Percentiles rank a stretch among this genome's conserved stretches.
Evolutionary conservation across 1,284 basidiomycete species (phyloP).

Genomic region (Moesziomyces antarcticus): DNA sequence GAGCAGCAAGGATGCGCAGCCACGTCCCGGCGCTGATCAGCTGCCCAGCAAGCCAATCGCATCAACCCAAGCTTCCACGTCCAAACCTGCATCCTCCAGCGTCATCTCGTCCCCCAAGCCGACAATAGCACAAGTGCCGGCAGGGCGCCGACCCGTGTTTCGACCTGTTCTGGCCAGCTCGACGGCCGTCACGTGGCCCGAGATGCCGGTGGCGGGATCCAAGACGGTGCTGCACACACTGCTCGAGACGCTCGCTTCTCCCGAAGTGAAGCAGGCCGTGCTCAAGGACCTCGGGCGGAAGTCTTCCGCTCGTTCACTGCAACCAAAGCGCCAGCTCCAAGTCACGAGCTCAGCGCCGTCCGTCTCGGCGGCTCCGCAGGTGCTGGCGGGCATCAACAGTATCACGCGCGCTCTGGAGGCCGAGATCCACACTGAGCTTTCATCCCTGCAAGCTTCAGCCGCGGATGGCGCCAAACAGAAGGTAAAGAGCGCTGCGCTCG

Average conservation of each 20-base stretch:
- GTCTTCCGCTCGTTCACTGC: neutral
- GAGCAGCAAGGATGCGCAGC: constrained; percentile 5
- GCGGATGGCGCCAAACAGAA: constrained; percentile 8
- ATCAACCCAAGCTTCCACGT: neutral
- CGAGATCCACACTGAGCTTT: constrained; percentile 21
- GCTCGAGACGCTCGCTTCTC: constrained; percentile 29
- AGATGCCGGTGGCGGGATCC: constrained; percentile 39
- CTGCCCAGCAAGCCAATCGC: neutral
- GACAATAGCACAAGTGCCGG: constrained; percentile 11
- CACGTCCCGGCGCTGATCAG: neutral
- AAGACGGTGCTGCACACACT: constrained; percentile 46
- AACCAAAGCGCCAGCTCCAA: neutral
- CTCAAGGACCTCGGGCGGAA: constrained; percentile 20
- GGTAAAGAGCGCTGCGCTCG: neutral
- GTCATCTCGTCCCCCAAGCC: neutral
- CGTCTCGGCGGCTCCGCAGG: constrained; percentile 5
- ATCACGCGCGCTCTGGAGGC: constrained; percentile 34
- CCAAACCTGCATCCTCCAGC: neutral
- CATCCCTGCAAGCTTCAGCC: neutral
- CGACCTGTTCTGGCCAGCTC: constrained; percentile 47
- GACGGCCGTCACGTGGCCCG: constrained; percentile 45
- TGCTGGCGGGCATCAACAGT: constrained; percentile 42
- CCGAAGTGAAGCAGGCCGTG: constrained; percentile 11
- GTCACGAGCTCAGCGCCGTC: neutral
- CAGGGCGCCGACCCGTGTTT: constrained; percentile 37